Base-by-base conservation (phyloP, 805 yeast genomes). In the Kodamaea laetipori region DNA sequence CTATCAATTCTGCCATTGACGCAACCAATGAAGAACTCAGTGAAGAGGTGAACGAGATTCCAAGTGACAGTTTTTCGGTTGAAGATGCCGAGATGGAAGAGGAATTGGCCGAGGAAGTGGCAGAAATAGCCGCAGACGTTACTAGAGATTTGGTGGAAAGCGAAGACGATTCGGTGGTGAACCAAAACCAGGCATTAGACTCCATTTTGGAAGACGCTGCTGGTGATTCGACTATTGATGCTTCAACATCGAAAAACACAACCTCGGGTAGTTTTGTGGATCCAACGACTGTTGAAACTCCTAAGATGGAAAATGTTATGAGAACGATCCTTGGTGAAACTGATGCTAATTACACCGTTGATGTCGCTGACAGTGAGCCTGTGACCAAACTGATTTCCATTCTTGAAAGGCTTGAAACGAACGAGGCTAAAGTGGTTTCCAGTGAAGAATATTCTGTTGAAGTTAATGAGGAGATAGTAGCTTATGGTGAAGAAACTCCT, bases 321-420 rank as follows among this genome's bases (percentile, higher is more conserved):
- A 30, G 34, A 15, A 30, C 34, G 10, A 30, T 30, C 4, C 34
- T 30, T 30, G 34, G 34, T 15, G 34, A 30, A 30, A 30, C 34
- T n/a, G 34, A 30, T 15, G 34, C 34, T 7, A 30, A 30, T 16
- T 30, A 30, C 8, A 30, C 34, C 15, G 34, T 30, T 15, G 34
- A 30, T 7, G 15, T 19, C 3, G 18, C 15, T 7, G 34, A 30
- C 15, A 30, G 17, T 17, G 34, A 30, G 17, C 34, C 34, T 4
- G 34, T 13, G 6, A 17, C 15, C 34, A 30, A 30, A 7, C n/a
- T 12, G 4, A 21, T 21, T 8, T 21, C 24, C 8, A 30, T 30
- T 30, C n/a, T 30, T 15, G 34, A 30, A 6, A 28, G 16, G 4
- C 34, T 6, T 13, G 19, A 30, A 30, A 15, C n/a, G 15, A 15